Evolutionary conservation across 768 basidiomycete species (phyloP), one percentile per base, ranked within the genome.

Genomic region (Hydnum rufescens): DNA sequence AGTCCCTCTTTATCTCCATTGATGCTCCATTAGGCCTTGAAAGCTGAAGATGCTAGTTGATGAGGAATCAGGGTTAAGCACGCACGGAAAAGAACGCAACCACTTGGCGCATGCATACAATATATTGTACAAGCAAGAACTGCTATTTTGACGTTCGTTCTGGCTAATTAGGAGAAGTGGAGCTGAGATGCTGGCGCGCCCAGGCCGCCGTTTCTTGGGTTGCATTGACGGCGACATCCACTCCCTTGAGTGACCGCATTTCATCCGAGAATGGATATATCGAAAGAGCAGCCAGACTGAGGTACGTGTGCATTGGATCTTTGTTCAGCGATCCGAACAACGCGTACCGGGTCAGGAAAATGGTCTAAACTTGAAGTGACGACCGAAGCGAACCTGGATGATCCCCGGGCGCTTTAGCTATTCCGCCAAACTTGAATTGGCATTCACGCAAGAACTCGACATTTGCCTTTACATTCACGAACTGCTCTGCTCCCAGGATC

Each of bases 241-340:
- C 62, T 1, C 66, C 63, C 26, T 70, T 68, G 6, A 92, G 70
- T 29, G 61, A 65, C n/a, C n/a, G n/a, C 79, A 82, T 82, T 34
- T 64, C 63, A 31, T 22, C 46, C 25, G 32, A 32, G 4, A n/a
- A 52, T 30, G 75, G 68, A 63, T 74, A 76, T 60, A 92, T 71
- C 1, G 86, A 71, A 19, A 92, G 60, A 0, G 85, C 80, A 0
- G 93, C 90, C 32, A 95, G 66, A 2, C 86, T 77, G 29, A 96
- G 70, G 63, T 96, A 97, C 0, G 92, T 95, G 60, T 99, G 93
- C 61, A 88, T 93, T 0, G 93, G 89, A 67, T 99, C 93, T 82
- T 60, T n/a, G n/a, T n/a, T 30, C 55, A 42, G 28, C 42, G 13
- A 57, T 49, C 34, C 44, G 23, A 29, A 32, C 13, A 51, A 25